Conservation (phyloP, 2,329 filamentous ascomycete genomes). For the Fusarium kyushuense region DNA sequence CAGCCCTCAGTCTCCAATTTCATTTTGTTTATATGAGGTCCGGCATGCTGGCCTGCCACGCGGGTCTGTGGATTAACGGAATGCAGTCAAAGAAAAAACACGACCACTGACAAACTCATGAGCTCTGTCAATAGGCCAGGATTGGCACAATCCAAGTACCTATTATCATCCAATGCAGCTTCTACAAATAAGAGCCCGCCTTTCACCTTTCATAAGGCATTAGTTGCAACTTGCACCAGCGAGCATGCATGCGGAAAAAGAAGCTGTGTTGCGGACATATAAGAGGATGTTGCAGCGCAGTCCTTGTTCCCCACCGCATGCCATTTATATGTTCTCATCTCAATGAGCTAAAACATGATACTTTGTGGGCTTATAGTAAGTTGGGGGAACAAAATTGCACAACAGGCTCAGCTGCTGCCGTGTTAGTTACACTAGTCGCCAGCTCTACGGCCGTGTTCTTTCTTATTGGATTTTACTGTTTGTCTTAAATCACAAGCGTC, state of each 20-base stretch:
- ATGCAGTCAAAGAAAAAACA: slow-evolving; percentile 29
- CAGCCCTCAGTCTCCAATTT: slow-evolving; percentile 44
- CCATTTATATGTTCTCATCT: slow-evolving; percentile 2
- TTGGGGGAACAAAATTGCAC: slow-evolving; percentile 12
- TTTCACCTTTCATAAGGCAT: not conserved
- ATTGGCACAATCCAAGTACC: not conserved
- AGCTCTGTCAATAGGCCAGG: not conserved
- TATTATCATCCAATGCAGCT: not conserved
- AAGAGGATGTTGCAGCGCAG: not conserved
- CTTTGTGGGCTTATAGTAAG: not conserved
- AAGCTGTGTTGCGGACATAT: not conserved
- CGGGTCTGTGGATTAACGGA: slow-evolving; percentile 32
- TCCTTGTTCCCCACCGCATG: slow-evolving; percentile 3
- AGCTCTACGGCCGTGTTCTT: not conserved
- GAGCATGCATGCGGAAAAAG: not conserved
- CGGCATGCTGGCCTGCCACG: slow-evolving; percentile 40
- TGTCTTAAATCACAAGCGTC: slow-evolving; percentile 35
- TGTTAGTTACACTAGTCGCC: slow-evolving; percentile 11
- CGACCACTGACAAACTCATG: not conserved
- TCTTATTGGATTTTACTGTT: slow-evolving; percentile 11
- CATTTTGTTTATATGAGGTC: slow-evolving; percentile 31
- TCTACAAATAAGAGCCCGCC: not conserved
- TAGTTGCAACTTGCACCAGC: not conserved
- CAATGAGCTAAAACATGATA: slow-evolving; percentile 7
- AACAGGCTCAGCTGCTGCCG: slow-evolving; percentile 24